Conservation (phyloP, 805 yeast species). For the Pichia heedii region DNA sequence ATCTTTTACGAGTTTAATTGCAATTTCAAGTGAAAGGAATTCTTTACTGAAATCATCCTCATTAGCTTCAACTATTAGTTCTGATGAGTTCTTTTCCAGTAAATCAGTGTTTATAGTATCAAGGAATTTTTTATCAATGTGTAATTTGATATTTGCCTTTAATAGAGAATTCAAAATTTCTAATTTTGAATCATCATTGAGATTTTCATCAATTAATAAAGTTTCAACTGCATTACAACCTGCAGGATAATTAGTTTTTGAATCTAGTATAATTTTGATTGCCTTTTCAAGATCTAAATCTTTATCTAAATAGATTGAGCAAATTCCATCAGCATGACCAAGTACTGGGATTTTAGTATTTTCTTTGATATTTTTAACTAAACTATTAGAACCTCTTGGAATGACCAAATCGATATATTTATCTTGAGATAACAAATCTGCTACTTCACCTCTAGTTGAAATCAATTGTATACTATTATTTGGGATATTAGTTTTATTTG, state of each 20-base stretch:
- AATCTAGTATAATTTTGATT: conserved; percentile 62
- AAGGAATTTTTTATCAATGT: conserved; percentile 49
- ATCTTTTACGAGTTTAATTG: conserved; percentile 53
- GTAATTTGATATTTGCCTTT: conserved; percentile 64
- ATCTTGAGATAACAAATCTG: conserved; percentile 77
- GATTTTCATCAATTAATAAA: conserved; percentile 48
- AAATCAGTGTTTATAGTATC: conserved; percentile 16
- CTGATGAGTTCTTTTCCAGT: conserved; percentile 11
- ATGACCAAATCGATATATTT: conserved; percentile 87
- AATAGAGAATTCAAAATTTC: conserved; percentile 32
- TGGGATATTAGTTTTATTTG: conserved; percentile 61
- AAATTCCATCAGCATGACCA: conserved; percentile 98
- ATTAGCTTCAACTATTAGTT: conserved; percentile 37
- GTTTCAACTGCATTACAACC: conserved; percentile 98
- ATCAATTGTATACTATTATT: conserved; percentile 75
- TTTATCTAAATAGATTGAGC: conserved; percentile 76
- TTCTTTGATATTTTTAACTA: conserved; percentile 78
- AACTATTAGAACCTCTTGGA: conserved; percentile 94
- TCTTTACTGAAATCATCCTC: conserved; percentile 75
- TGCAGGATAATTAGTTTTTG: conserved; percentile 95
- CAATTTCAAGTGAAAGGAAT: conserved; percentile 73
- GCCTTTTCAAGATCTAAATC: conserved; percentile 77
- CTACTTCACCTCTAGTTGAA: conserved; percentile 82
- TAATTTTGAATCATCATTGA: conserved; percentile 18
- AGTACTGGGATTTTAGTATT: conserved; percentile 91